Evolutionary conservation across 345 rosid genomes (phyloP).

Genomic region (Populus euphratica): DNA sequence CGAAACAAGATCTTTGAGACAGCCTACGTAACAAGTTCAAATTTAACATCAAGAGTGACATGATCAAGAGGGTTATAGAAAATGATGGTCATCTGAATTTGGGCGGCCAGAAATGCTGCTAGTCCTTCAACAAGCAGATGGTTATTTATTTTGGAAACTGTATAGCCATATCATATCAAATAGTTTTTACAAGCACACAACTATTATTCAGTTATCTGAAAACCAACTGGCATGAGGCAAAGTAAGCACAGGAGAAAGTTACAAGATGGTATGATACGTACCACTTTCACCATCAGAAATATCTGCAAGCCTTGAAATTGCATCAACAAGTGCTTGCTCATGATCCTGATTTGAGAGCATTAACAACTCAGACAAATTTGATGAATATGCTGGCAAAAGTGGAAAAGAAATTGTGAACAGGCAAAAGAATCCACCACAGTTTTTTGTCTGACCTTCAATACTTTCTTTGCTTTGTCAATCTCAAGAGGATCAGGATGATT

Average conservation of each 20-base stretch:
- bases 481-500: constrained; percentile 71
- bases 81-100: background rate
- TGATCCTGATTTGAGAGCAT: constrained; percentile 55
- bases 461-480: constrained; percentile 76
- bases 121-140: background rate
- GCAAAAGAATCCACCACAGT: constrained; percentile 6
- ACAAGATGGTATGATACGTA: constrained; percentile 15
- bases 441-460: constrained; percentile 53
- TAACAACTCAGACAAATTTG: background rate
- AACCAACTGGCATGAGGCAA: background rate
- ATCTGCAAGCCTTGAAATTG: constrained; percentile 66
- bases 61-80: background rate
- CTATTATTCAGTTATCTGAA: background rate
- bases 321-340: constrained; percentile 69
- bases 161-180: background rate
- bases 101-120: background rate
- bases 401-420: background rate
- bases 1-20: background rate
- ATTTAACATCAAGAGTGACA: background rate
- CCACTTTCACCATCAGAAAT: constrained; percentile 75
- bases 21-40: background rate
- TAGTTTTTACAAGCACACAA: background rate
- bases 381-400: background rate
- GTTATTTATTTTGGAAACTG: background rate
- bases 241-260: constrained; percentile 1